Base-by-base conservation (phyloP, 805 yeast genomes). In the Kuraishia cidri region DNA sequence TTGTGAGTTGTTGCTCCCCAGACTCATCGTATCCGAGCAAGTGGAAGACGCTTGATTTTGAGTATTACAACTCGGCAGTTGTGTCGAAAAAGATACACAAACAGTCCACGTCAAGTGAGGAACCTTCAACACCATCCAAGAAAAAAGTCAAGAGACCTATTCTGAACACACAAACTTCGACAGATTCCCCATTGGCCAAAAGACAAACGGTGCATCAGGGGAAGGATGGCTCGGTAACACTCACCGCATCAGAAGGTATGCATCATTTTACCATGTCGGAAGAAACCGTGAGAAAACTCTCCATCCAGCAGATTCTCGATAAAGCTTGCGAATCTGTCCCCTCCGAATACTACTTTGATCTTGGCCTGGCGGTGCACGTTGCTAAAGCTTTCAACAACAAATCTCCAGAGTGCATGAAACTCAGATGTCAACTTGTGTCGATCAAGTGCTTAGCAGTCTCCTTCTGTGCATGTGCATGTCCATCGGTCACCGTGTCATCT, bases 301-400 rank as follows among this genome's bases (percentile, higher is more conserved):
- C 79, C 0, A 51, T 72, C 16, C 79, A 76, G 40, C 82, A 81
- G 46, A 65, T 82, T 13, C 76, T 64, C 45, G 83, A 79, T 34
- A 71, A 64, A 37, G 87, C 82, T 3, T 48, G 60, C 39, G 69
- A 62, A 24, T 54, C 54, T 8, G 52, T 81, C 13, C 94, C 95
- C 3, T 48, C 65, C 22, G 75, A 75, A n/a, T 62, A 57, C 24
- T 75, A 83, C 75, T 65, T 66, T 37, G 76, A 72, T 23, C 84
- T 79, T 44, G 69, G 78, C 1, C 52, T 79, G 24, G 69, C 67
- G 28, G 79, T 80, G 1, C 58, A 76, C 5, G 62, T 72, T 20
- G 84, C 87, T 1, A 86, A 85, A 52, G 75, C 94, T 0, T 86
- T 83, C 60, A 72, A 71, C 46, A 60, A 67, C 12, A 66, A 64